A percentile compares a stretch with the other conserved stretches of the same genome.
Evolutionary conservation across 2,329 filamentous ascomycete species (phyloP).

Genomic region (Fusarium pseudocircinatum): DNA sequence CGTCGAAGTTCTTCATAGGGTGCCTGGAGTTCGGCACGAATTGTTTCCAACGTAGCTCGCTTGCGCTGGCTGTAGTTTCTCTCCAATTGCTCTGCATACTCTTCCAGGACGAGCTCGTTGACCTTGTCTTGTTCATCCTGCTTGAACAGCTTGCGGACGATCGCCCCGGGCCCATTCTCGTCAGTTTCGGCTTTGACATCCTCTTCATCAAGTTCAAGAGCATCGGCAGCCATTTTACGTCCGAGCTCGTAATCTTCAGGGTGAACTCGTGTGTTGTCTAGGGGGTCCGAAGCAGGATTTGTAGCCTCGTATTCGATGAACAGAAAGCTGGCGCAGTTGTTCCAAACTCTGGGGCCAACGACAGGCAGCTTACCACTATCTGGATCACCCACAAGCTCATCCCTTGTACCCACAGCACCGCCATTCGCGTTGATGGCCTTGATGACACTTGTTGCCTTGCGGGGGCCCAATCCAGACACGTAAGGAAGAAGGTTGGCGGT

Average conservation of each 20-base stretch:
- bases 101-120: slow-evolving; percentile 94
- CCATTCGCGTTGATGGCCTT: slow-evolving; percentile 92
- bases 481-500: slow-evolving; percentile 90
- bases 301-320: slow-evolving; percentile 89
- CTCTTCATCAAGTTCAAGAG: slow-evolving; percentile 95
- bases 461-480: slow-evolving; percentile 88
- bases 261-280: slow-evolving; percentile 97
- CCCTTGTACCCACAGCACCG: slow-evolving; percentile 82
- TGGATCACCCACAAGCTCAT: slow-evolving; percentile 88
- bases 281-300: slow-evolving; percentile 84
- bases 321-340: slow-evolving; percentile 96
- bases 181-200: slow-evolving; percentile 95
- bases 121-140: slow-evolving; percentile 94
- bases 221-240: slow-evolving; percentile 98
- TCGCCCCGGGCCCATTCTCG: slow-evolving; percentile 87
- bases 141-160: slow-evolving; percentile 93
- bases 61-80: slow-evolving; percentile 93
- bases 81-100: slow-evolving; percentile 96
- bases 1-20: slow-evolving; percentile 95
- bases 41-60: slow-evolving; percentile 94
- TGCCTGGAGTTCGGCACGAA: slow-evolving; percentile 89
- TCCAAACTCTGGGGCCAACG: slow-evolving; percentile 91
- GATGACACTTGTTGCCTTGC: slow-evolving; percentile 80
- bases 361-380: slow-evolving; percentile 81
- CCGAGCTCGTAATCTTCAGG: slow-evolving; percentile 98